These are phyloP conservation scores for Crepidotus variabilis DNA, from an alignment of 768 basidiomycete species.

Conservation along the genomic window DNA sequence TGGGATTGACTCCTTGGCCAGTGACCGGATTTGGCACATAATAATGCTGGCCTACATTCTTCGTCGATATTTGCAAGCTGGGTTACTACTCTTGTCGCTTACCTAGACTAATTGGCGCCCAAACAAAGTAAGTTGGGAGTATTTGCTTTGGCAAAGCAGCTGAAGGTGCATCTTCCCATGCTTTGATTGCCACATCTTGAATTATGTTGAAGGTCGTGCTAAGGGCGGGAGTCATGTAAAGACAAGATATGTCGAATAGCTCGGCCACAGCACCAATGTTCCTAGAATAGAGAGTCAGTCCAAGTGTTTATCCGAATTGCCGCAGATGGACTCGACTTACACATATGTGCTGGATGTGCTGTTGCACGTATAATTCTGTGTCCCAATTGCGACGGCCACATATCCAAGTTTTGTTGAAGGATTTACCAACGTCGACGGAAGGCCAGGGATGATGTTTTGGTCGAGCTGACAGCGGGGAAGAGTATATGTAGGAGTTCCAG, in stretches of 20 bases:
- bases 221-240: slow-evolving; percentile 23
- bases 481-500: neutral
- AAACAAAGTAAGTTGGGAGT: slow-evolving; percentile 10
- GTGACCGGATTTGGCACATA: slow-evolving; percentile 45
- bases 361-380: slow-evolving; percentile 54
- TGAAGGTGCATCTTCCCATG: slow-evolving; percentile 19
- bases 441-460: slow-evolving; percentile 15
- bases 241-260: slow-evolving; percentile 53
- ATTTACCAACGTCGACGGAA: slow-evolving; percentile 28
- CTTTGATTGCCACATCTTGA: slow-evolving; percentile 19
- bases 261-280: slow-evolving; percentile 47
- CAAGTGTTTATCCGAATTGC: neutral
- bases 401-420: slow-evolving; percentile 32
- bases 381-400: slow-evolving; percentile 44
- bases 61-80: too few species aligned
- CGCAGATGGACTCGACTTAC: slow-evolving; percentile 25
- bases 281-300: slow-evolving; percentile 22
- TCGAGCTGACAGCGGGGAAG: slow-evolving; percentile 21
- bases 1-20: slow-evolving; percentile 35
- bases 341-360: slow-evolving; percentile 36
- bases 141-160: slow-evolving; percentile 11
- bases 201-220: slow-evolving; percentile 17
- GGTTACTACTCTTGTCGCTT: neutral
- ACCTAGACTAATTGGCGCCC: slow-evolving; percentile 27
- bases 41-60: slow-evolving; percentile 52